These are phyloP conservation scores for Dendrocalamus latiflorus DNA, from an alignment of 202 grass and related monocot species.

Conservation along the genomic window DNA sequence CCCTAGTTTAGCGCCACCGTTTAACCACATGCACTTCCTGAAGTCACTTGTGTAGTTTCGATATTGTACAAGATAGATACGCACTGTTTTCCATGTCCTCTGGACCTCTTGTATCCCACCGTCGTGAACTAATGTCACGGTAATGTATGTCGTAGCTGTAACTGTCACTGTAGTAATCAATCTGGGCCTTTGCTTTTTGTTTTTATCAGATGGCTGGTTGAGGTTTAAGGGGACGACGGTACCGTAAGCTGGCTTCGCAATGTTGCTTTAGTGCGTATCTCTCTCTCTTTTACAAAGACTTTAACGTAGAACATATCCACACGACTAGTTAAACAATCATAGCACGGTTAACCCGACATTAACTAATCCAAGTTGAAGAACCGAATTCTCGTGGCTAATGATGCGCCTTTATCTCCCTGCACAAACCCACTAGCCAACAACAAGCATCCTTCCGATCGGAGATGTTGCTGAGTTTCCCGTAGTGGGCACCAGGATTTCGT, in stretches of 20 bases:
- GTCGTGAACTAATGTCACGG: neutral
- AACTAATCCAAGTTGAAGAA: conserved; percentile 22
- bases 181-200: neutral
- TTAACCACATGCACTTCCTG: neutral
- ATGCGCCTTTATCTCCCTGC: conserved; percentile 21
- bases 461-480: conserved; percentile 8
- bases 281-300: neutral
- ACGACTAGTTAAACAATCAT: conserved; percentile 12
- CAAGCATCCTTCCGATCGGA: neutral
- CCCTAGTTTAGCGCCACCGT: neutral
- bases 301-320: conserved; percentile 21
- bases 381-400: conserved; percentile 20
- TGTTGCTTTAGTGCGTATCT: neutral
- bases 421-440: neutral
- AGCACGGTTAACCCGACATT: neutral
- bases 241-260: neutral
- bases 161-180: neutral
- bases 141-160: neutral
- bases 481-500: neutral
- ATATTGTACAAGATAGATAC: neutral
- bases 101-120: neutral
- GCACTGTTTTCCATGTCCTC: neutral
- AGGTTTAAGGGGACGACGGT: neutral
- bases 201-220: neutral
- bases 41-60: neutral